A percentile compares a stretch with the other conserved stretches of the same genome.
phyloP scores from a whole-genome alignment of 2,329 filamentous ascomycete genomes.

The Exophiala calicioides region DNA sequence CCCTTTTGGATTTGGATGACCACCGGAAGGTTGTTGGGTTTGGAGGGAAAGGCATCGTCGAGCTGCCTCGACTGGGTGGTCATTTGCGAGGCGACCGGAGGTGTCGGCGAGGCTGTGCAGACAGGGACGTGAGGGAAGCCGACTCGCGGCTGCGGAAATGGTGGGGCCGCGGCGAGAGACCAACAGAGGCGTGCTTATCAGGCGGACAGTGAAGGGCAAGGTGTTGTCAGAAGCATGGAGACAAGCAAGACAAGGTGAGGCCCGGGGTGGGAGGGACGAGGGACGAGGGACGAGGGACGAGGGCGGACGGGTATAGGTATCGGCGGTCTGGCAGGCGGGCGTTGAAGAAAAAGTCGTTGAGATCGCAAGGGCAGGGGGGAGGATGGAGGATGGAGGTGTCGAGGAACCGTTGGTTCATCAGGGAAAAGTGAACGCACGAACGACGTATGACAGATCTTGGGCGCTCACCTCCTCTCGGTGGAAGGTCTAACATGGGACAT shows the following conservation, averaged over 20 bases:
- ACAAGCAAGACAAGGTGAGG: too few relatives aligned
- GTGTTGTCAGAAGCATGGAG: too few relatives aligned
- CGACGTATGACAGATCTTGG: background rate
- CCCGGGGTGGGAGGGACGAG: too few relatives aligned
- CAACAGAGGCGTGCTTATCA: background rate
- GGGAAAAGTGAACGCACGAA: background rate
- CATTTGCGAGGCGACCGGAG: conserved; percentile 21
- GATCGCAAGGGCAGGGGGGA: too few relatives aligned
- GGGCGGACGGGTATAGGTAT: too few relatives aligned
- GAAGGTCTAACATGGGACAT: too few relatives aligned
- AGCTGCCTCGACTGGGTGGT: conserved; percentile 20
- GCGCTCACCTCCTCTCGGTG: too few relatives aligned
- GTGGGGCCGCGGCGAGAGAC: background rate
- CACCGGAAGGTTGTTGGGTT: conserved; percentile 16
- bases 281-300: background rate
- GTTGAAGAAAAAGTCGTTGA: too few relatives aligned
- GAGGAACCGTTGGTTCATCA: too few relatives aligned
- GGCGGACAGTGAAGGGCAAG: background rate
- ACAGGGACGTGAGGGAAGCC: too few relatives aligned
- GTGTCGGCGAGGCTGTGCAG: background rate
- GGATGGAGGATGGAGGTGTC: too few relatives aligned
- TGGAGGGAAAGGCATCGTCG: conserved; percentile 18
- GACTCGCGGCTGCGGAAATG: background rate
- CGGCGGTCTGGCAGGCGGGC: too few relatives aligned
- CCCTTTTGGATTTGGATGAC: conserved; percentile 21